Evolutionary conservation across 257 asterid species (phyloP), one percentile per base, ranked within the genome.

Genomic region (Dorcoceras hygrometricum): DNA sequence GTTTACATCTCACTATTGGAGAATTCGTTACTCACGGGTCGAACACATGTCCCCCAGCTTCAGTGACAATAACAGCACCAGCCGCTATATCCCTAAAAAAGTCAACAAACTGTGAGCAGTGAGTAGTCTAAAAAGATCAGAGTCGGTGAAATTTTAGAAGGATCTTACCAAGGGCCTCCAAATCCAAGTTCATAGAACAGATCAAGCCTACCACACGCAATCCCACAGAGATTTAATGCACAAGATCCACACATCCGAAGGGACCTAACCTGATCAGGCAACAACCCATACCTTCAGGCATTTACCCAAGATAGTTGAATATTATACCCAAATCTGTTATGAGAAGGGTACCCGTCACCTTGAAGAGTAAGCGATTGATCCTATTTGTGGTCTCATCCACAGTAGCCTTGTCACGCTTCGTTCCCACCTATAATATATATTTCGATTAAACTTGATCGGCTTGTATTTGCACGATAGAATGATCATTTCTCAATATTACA

Each of bases 141-240:
- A 54, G 25, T 25, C 39, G 59, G 18, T 55, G 23, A n/a, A 63
- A 34, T 4, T 23, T 18, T 28, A 31, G 0, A 28, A 51, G 14
- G 18, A 46, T 46, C 74, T 71, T 82, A 82, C 90, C 98, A 91
- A 34, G 95, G 95, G 59, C 96, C 96, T 66, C 98, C 98, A 60
- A 80, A 91, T 60, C 93, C 96, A 57, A 43, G 62, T 78, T 85
- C 95, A 62, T 89, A 91, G 83, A 87, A 83, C 22, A 91, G 76
- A 73, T 91, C 98, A 69, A 91, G 82, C 84, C 96, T 86, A 65
- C 95, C 96, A 63, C 95, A 79, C 20, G 97, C 96, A 81, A 91
- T 71, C 65, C 97, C 96, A 62, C 96, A 88, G 31, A 88, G 96
- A 79, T 91, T 85, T 69, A 88, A 69, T 36, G 97, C 96, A 78